Base-by-base conservation (phyloP, 202 grass and related monocot species). In the Thinopyrum obtusiflorum region DNA sequence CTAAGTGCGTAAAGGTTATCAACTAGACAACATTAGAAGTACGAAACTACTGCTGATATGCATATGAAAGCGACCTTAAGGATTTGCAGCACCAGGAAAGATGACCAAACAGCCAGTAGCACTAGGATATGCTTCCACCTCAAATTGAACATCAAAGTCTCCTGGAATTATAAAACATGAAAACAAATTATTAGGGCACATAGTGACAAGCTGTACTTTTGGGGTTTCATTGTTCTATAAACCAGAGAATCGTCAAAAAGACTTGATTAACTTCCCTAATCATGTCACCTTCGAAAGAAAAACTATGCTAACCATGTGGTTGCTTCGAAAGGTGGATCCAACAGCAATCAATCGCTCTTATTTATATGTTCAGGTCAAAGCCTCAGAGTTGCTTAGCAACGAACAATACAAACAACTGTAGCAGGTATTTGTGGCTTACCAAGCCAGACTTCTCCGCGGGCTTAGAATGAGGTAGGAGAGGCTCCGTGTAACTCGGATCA, bases 111-210 rank as follows among this genome's bases (percentile, higher is more conserved):
- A n/a, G 90, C 21, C 89, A 97, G 74, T 25, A 99, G 78, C 23
- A 97, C 61, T 27, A 91, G 66, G 27, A 97, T 90, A 82, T 93
- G 87, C 89, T 94, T 94, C 92, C 92, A 94, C 24, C 90, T 99
- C 86, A 93, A 66, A 51, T 99, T 99, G 90, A 93, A 97, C 60
- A 84, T 14, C 33, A 99, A 69, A 42, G 85, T 91, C 20, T 99
- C 93, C 97, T 99, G 81, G 8, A 80, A 85, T 74, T 6, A 10
- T 28, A 13, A 71, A 88, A 61, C 32, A 55, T 11, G 14, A 29
- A 60, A 72, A 57, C 73, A 15, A 88, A 57, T 32, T 29, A 65
- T 42, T 37, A 78, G 24, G 14, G 13, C 27, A 29, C 13, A 65
- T 33, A 65, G 4, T 15, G 70, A 73, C 81, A 88, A 78, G 77